Percentiles rank a stretch among this genome's conserved stretches.
Evolutionary conservation across 345 rosid species (phyloP).

Genomic region (Gossypium herbaceum): DNA sequence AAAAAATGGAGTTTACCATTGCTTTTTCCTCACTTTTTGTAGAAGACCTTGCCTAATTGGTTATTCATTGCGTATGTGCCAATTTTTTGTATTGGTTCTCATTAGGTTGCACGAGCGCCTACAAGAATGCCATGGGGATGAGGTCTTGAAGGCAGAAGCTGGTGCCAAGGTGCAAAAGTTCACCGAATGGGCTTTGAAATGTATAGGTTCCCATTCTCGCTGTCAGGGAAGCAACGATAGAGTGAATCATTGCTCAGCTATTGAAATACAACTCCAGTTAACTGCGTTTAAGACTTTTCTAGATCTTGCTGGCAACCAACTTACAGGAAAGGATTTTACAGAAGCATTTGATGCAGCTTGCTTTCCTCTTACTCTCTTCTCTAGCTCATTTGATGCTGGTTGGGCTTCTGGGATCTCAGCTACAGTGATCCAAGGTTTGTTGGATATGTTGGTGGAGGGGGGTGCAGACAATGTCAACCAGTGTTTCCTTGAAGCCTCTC

Average conservation of each 20-base stretch:
- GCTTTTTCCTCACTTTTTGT: background rate
- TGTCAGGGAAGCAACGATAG: constrained; percentile 61
- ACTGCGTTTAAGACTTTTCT: constrained; percentile 89
- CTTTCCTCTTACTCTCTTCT: constrained; percentile 90
- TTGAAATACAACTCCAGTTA: constrained; percentile 86
- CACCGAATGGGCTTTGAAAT: constrained; percentile 93
- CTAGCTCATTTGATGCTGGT: constrained; percentile 86
- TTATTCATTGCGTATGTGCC: constrained; percentile 1
- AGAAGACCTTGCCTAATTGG: background rate
- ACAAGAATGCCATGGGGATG: constrained; percentile 88
- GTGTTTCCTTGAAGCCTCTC: constrained; percentile 98
- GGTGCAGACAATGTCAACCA: constrained; percentile 96
- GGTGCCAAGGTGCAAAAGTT: constrained; percentile 93
- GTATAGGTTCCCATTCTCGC: constrained; percentile 90
- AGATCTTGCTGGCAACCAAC: constrained; percentile 83
- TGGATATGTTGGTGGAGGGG: constrained; percentile 88
- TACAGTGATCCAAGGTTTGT: constrained; percentile 75
- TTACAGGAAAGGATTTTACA: constrained; percentile 93
- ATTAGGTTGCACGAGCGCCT: constrained; percentile 94
- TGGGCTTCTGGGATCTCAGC: constrained; percentile 97
- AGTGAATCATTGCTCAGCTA: constrained; percentile 60
- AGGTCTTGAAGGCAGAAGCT: constrained; percentile 87
- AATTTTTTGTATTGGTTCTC: constrained; percentile 22
- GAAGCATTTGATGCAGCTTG: constrained; percentile 99
- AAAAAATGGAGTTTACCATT: background rate